Evolutionary conservation across 2,329 filamentous ascomycete genomes (phyloP), one percentile per base, ranked within the genome.

Genomic region (Rhynchosporium secalis): DNA sequence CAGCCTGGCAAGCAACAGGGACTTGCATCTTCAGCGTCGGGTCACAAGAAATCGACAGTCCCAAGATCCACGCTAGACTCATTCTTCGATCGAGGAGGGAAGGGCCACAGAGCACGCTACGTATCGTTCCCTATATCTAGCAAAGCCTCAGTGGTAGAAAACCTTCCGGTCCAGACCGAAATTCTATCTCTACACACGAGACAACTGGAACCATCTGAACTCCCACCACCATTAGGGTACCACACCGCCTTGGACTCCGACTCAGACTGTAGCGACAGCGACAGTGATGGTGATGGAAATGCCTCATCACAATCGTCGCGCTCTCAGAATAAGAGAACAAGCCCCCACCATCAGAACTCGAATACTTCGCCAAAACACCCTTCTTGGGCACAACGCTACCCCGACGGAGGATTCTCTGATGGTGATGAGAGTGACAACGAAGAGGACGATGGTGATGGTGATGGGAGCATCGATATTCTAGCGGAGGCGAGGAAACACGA

Each of bases 391-490:
- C 41, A 38, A 28, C 4, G 38, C 0, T 43, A 51, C 29, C 56
- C 47, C 15, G 56, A 56, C 51, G 51, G 51, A 4, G 51, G 51
- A 5, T 20, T 54, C 10, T 54, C 51, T 3, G 49, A 60, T 28
- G 46, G 38, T n/a, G 43, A 49, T 7, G 47, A 57, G 58, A 36
- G 41, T 47, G 56, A 65, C n/a, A 57, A 65, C 40, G 54, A 59
- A 20, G 62, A 65, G 2, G 61, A 63, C 9, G 64, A 66, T 1
- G 64, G 65, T 1, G 66, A 68, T 52, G 61, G 60, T 28, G 66
- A 64, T 20, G 60, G 38, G 26, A 66, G 63, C 45, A 68, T 69
- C 40, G 68, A 69, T 40, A 70, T 71, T 65, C 58, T 71, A 7
- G 68, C 65, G 3, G 58, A 64, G 36, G 57, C 60, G 3, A 57